phyloP scores from a whole-genome alignment of 176 grass and related monocot species.

The Themeda triandra region DNA sequence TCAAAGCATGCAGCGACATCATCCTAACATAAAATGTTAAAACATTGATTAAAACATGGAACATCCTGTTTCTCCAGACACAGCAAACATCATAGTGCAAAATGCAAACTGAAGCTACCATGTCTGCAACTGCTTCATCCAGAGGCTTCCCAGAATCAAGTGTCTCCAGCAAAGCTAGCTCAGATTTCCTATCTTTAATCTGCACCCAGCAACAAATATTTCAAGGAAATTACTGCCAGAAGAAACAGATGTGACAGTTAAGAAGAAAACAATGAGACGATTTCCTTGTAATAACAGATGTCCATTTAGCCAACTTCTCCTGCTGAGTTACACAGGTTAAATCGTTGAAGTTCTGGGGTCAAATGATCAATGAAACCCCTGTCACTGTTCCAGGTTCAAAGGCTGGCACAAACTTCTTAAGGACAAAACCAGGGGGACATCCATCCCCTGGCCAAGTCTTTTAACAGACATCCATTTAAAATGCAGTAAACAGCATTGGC shows the following conservation, averaged over 20 bases:
- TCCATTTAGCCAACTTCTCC: neutral
- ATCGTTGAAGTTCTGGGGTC: neutral
- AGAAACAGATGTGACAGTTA: constrained; percentile 3
- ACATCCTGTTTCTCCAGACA: neutral
- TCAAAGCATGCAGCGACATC: constrained; percentile 94
- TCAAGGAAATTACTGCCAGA: constrained; percentile 1
- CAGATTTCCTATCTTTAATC: constrained; percentile 81
- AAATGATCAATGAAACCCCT: neutral
- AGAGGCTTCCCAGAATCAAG: constrained; percentile 90
- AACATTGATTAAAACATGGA: constrained; percentile 10
- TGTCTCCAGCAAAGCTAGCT: constrained; percentile 71
- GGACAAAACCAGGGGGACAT: neutral
- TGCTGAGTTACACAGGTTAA: neutral
- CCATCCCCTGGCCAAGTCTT: neutral
- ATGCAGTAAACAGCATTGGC: neutral
- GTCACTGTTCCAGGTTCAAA: neutral
- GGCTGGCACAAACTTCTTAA: neutral
- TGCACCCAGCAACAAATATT: constrained; percentile 32
- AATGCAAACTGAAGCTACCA: constrained; percentile 39
- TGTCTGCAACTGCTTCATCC: constrained; percentile 79
- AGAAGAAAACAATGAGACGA: neutral
- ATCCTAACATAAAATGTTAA: constrained; percentile 60
- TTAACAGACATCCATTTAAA: neutral
- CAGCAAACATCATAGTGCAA: neutral
- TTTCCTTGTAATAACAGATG: constrained; percentile 12